Conservation (phyloP, 2,329 filamentous ascomycete species). For the Spiromastix sp. region DNA sequence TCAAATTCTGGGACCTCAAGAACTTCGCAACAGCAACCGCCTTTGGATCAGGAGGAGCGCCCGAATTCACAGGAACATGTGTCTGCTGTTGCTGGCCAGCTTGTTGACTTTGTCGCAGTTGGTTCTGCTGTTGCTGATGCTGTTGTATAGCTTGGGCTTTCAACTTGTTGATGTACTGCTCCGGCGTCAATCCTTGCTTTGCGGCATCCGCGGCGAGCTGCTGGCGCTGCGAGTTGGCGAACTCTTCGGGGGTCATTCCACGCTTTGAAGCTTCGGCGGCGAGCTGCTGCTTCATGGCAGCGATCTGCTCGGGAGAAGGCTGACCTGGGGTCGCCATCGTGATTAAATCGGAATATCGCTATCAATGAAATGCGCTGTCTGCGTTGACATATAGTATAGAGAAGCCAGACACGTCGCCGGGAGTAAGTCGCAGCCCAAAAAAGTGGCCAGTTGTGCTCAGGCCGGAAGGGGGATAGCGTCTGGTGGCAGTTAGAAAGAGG, state of each 20-base stretch:
- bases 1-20: constrained; percentile 71
- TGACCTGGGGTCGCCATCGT: constrained; percentile 25
- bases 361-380: not conserved
- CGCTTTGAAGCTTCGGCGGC: constrained; percentile 72
- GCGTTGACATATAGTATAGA: too few relatives aligned
- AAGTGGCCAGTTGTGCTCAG: too few relatives aligned
- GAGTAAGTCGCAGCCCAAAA: too few relatives aligned
- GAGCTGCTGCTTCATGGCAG: constrained; percentile 71
- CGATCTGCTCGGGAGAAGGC: constrained; percentile 76
- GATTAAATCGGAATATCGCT: too few relatives aligned
- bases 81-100: constrained; percentile 16
- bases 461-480: too few relatives aligned
- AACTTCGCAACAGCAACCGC: constrained; percentile 85
- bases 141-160: constrained; percentile 22
- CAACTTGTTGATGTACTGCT: constrained; percentile 37
- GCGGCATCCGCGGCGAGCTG: constrained; percentile 36
- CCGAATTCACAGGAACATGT: constrained; percentile 38
- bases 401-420: not conserved
- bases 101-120: constrained; percentile 28
- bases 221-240: constrained; percentile 53
- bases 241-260: constrained; percentile 76
- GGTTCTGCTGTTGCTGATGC: constrained; percentile 28
- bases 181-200: constrained; percentile 43
- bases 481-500: too few relatives aligned
- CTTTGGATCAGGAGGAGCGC: constrained; percentile 68